These are phyloP conservation scores for Lipomyces sp. DNA, from an alignment of 805 yeast species.

Conservation along the genomic window DNA sequence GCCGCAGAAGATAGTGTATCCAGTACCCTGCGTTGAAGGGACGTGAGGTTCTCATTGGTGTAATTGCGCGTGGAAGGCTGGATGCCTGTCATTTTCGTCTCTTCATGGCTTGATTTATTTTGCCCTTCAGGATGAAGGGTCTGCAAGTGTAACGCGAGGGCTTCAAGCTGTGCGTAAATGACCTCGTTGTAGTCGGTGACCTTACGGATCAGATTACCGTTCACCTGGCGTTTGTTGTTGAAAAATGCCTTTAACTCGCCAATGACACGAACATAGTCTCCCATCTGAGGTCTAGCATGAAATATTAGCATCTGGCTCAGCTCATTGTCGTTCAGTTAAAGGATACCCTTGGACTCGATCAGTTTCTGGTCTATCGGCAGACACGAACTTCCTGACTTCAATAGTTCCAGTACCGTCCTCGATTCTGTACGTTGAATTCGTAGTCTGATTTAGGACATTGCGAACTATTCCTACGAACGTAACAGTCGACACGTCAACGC, in stretches of 20 bases:
- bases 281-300: conserved; percentile 36
- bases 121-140: conserved; percentile 1
- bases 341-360: neutral
- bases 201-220: conserved; percentile 54
- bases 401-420: conserved; percentile 72
- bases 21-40: conserved; percentile 29
- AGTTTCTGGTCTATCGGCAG: conserved; percentile 43
- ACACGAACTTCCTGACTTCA: conserved; percentile 59
- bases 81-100: conserved; percentile 2
- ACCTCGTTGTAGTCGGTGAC: conserved; percentile 64
- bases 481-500: conserved; percentile 49
- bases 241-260: conserved; percentile 54
- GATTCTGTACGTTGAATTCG: conserved; percentile 54
- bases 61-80: conserved; percentile 11
- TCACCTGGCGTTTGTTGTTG: conserved; percentile 56
- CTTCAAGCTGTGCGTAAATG: conserved; percentile 63
- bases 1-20: conserved; percentile 15
- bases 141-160: conserved; percentile 42
- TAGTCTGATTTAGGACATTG: conserved; percentile 52
- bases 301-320: neutral
- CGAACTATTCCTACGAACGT: conserved; percentile 64
- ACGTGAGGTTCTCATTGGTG: conserved; percentile 27
- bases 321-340: neutral
- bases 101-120: neutral
- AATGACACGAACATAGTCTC: conserved; percentile 56